Evolutionary conservation across 352 stramenopile species (phyloP).

Genomic region (Phytophthora multivora): DNA sequence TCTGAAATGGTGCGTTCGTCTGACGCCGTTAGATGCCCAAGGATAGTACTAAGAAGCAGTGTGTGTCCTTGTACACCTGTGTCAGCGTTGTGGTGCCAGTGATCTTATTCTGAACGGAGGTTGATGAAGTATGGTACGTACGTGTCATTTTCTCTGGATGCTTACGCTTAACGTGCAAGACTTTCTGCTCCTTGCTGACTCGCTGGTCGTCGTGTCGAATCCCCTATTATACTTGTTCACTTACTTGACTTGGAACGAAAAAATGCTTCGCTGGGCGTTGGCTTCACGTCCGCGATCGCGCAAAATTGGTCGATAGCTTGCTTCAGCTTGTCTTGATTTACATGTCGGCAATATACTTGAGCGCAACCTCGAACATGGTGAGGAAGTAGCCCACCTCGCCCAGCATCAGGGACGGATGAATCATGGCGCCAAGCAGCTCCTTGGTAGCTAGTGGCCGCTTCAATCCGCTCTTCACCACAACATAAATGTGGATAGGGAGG

Average conservation of each 20-base stretch:
- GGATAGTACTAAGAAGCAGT: too few relatives aligned
- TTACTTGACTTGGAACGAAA: constrained; percentile 38
- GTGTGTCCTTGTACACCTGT: too few relatives aligned
- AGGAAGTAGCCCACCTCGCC: constrained; percentile 87
- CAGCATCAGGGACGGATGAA: constrained; percentile 83
- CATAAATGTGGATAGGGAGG: constrained; percentile 87
- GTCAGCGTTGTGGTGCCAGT: too few relatives aligned
- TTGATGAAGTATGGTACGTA: constrained; percentile 18
- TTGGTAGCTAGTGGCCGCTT: constrained; percentile 76
- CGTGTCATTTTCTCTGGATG: constrained; percentile 14
- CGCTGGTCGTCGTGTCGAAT: constrained; percentile 23
- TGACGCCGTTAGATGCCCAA: not conserved
- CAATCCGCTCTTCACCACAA: constrained; percentile 79
- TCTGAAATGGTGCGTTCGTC: not conserved
- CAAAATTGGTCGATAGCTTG: constrained; percentile 29
- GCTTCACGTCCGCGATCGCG: constrained; percentile 16
- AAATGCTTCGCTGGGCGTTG: constrained; percentile 16
- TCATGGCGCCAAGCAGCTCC: constrained; percentile 81
- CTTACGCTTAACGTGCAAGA: constrained; percentile 30
- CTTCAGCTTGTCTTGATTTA: constrained; percentile 41
- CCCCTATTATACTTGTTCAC: constrained; percentile 45
- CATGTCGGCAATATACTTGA: constrained; percentile 89
- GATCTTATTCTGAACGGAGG: constrained; percentile 1
- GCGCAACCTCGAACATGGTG: constrained; percentile 88
- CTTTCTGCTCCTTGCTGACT: constrained; percentile 19